Evolutionary conservation across 176 grass and related monocot genomes (phyloP).

Genomic region (Musa schizocarpa): DNA sequence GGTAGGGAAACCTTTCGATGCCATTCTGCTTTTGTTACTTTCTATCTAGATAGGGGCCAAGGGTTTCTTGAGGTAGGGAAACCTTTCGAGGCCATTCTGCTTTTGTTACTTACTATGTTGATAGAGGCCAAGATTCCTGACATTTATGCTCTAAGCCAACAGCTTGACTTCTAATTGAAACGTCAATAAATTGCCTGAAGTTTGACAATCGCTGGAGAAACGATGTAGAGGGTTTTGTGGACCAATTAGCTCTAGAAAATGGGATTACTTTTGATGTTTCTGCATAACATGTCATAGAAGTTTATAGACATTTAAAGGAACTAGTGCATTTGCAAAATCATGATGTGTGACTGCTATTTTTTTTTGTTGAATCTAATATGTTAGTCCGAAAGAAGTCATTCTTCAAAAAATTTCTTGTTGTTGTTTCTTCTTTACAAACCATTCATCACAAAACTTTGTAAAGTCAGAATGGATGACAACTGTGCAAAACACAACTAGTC

Average conservation of each 20-base stretch:
- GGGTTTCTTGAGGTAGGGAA: neutral
- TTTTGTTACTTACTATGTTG: neutral
- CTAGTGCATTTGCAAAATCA: no score
- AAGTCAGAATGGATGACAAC: no score
- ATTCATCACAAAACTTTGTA: no score
- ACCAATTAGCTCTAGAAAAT: neutral
- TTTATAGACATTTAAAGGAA: no score
- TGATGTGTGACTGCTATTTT: no score
- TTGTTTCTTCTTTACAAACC: no score
- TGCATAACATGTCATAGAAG: no score
- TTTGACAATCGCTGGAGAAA: neutral
- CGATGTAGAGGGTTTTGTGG: neutral
- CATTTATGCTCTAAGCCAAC: neutral
- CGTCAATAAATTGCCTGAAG: neutral
- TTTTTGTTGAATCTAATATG: no score
- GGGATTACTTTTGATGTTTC: neutral
- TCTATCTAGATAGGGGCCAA: no score
- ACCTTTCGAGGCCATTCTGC: neutral
- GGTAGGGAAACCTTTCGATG: constrained; percentile 28
- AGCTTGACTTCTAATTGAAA: neutral
- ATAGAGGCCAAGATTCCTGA: neutral
- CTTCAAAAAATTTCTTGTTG: no score
- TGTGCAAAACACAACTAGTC: no score
- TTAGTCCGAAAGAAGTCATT: no score
- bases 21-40: neutral